Evolutionary conservation across 1,139 yeast genomes (phyloP), one percentile per base, ranked within the genome.

Genomic region (Suhomyces wounanorum): DNA sequence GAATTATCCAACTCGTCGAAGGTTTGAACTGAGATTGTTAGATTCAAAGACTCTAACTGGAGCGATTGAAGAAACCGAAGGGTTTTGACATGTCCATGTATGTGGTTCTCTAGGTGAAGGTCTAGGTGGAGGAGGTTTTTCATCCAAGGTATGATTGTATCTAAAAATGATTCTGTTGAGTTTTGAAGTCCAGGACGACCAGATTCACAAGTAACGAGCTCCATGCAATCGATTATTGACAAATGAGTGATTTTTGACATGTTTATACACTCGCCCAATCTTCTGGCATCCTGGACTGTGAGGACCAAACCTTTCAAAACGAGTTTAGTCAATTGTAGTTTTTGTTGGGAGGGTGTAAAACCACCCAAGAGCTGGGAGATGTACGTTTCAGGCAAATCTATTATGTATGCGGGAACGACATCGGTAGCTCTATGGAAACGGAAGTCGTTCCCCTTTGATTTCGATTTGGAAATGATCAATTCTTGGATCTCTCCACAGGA

Each of bases 71-170:
- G 35, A 43, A 63, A 57, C 8, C 45, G 44, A 14, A 52, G 50
- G 8, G 59, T 47, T 31, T 53, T 50, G n/a, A 51, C 47, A 44
- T 63, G 62, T 47, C 55, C 51, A 41, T 55, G 52, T 4, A 62
- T 57, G 30, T 60, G 60, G 48, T 66, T 66, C n/a, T 48, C 35
- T 8, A 65, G 37, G 37, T 60, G 54, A 26, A 67, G 40, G 14
- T 59, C 57, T 26, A 65, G 42, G 13, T 48, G 49, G 26, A 51
- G 43, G 21, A 64, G 47, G 23, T 47, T 48, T 5, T 40, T 41
- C 31, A 62, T 42, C 21, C 48, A 45, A 0, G 62, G 59, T 1
- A 52, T 46, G 35, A 57, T 44, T 2, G 30, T 36, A 18, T 58
- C 59, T 14, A 58, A 49, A 44, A 63, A 59, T 2, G 46, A 43